Evolutionary conservation across 140 eudicot species (phyloP).

Genomic region (Artemisia princeps): DNA sequence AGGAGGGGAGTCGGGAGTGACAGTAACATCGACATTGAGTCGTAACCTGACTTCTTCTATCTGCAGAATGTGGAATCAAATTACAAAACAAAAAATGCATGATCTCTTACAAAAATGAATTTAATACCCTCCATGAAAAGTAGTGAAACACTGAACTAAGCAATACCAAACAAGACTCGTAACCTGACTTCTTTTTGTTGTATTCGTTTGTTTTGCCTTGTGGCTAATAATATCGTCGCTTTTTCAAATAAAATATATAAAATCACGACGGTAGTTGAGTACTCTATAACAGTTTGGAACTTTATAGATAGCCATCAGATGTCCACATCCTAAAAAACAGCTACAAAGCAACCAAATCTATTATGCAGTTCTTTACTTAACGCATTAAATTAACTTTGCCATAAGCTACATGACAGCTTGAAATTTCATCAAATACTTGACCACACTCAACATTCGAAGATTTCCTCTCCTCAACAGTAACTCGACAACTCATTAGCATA

Average conservation of each 20-base stretch:
- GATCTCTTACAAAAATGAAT: conserved; percentile 5
- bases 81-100: conserved; percentile 1
- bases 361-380: background rate
- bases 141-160: background rate
- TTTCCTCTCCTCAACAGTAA: conserved; percentile 9
- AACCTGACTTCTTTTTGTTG: no score
- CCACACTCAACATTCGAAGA: conserved; percentile 2
- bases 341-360: background rate
- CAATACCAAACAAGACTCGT: background rate
- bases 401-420: conserved; percentile 9
- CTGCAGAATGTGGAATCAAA: conserved; percentile 33
- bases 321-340: conserved; percentile 1
- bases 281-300: conserved; percentile 6
- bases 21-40: conserved; percentile 68
- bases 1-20: conserved; percentile 50
- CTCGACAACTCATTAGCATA: conserved; percentile 15
- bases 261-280: conserved; percentile 3
- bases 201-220: no score
- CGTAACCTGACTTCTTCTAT: conserved; percentile 74
- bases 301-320: conserved; percentile 1
- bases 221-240: no score
- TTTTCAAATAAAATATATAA: background rate
- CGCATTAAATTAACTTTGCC: background rate
- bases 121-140: background rate
- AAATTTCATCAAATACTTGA: background rate